phyloP scores from a whole-genome alignment of 2,329 filamentous ascomycete genomes.

The Atkinsonella texensis region DNA sequence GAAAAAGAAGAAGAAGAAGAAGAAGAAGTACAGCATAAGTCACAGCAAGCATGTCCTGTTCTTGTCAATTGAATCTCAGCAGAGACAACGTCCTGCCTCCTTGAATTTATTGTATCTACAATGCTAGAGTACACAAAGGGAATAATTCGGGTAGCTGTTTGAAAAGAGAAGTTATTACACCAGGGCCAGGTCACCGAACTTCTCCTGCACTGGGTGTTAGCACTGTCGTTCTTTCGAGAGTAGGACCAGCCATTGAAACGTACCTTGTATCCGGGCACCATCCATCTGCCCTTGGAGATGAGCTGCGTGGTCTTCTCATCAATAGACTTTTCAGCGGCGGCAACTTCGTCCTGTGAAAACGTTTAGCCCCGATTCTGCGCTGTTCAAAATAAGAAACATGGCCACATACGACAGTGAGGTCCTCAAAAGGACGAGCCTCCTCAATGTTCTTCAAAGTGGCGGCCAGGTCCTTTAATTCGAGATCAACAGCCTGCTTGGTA shows the following conservation, averaged over 20 bases:
- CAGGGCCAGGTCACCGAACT: conserved; percentile 93
- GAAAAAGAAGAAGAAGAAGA: neutral
- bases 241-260: conserved; percentile 18
- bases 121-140: conserved; percentile 56
- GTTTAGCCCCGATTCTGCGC: conserved; percentile 12
- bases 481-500: conserved; percentile 91
- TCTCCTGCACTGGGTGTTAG: conserved; percentile 63
- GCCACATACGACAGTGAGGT: conserved; percentile 85
- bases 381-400: neutral
- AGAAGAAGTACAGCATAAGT: neutral
- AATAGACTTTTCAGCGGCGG: conserved; percentile 86
- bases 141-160: conserved; percentile 27
- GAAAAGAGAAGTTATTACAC: conserved; percentile 51
- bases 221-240: neutral
- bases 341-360: conserved; percentile 70
- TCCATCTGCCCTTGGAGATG: conserved; percentile 96
- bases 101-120: conserved; percentile 48
- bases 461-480: conserved; percentile 85
- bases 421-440: conserved; percentile 87
- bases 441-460: conserved; percentile 97
- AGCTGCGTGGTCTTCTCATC: conserved; percentile 93
- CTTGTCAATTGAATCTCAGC: conserved; percentile 16
- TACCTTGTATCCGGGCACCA: conserved; percentile 98
- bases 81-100: conserved; percentile 20
- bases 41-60: neutral